Base-by-base conservation (phyloP, 768 basidiomycete species). In the Podaxis sp. region DNA sequence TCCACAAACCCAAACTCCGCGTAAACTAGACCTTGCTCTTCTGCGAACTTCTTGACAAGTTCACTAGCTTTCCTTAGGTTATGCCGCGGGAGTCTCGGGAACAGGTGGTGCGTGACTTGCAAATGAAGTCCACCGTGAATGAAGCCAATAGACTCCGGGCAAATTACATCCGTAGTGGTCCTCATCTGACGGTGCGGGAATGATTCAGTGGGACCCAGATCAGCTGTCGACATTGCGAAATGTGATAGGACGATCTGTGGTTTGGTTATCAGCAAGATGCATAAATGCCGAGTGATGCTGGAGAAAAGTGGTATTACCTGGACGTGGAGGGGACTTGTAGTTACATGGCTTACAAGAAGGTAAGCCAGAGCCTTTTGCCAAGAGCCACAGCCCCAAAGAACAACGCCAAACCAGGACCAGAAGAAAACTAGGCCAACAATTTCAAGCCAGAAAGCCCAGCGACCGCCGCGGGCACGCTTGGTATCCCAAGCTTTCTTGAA, bases 51-150 rank as follows among this genome's bases (percentile, higher is more conserved):
- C 73, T 95, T 96, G 58, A 97, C 95, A 22, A 96, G 78, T 33
- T 82, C 63, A 66, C 91, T 93, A 2, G 96, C 96, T 59, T 86
- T 80, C 38, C 86, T 84, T 58, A 99, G 82, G 72, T 97, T 95
- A 80, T 99, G 96, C 41, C 97, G 82, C 2, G 97, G 97, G 1
- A 98, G 80, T 11, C 97, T 88, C 20, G 97, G 97, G 79, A 98
- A 98, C 63, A 99, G 83, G 74, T 98, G 96, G 69, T 99, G 97
- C 2, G 96, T 95, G 48, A 98, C 93, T 75, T 99, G 97, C 12
- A 99, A 86, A 68, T 99, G 94, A 20, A 99, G 84, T n/a, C 97
- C 97, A 11, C 97, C 97, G 70, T 99, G 97, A 37, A 99, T 76
- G 71, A 95, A 98, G 56, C 84, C 91, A 67, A 98, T 82, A 36